A percentile compares a stretch with the other conserved stretches of the same genome.
Conservation (phyloP, 495 filamentous ascomycete species). For the Haplographium delicatum region DNA sequence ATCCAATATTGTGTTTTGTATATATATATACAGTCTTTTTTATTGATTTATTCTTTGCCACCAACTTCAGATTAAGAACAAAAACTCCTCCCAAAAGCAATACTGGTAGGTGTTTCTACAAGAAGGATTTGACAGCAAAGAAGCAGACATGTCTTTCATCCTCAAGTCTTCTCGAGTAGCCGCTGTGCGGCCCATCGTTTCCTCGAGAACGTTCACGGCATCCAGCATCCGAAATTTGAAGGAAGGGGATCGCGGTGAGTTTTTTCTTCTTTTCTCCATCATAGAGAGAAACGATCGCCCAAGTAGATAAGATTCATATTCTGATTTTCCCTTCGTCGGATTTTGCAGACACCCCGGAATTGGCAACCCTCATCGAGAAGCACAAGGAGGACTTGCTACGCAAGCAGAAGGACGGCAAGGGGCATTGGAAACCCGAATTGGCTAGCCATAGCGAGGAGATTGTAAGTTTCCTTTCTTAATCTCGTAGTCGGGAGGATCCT, state of each 20-base stretch:
- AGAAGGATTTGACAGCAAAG: not conserved
- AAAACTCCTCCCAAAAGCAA: too few relatives aligned
- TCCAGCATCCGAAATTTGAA: slow-evolving; percentile 15
- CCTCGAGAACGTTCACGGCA: slow-evolving; percentile 5
- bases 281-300: too few relatives aligned
- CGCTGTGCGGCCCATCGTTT: not conserved
- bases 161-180: slow-evolving; percentile 11
- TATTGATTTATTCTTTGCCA: too few relatives aligned
- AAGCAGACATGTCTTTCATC: slow-evolving; percentile 23
- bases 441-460: slow-evolving; percentile 77
- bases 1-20: too few relatives aligned
- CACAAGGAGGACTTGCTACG: slow-evolving; percentile 68
- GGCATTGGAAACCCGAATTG: slow-evolving; percentile 74
- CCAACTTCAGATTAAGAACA: too few relatives aligned
- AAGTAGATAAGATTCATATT: not conserved
- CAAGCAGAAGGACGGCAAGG: slow-evolving; percentile 69
- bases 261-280: not conserved
- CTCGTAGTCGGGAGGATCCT: too few relatives aligned
- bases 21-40: too few relatives aligned
- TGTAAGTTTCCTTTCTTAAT: slow-evolving; percentile 39
- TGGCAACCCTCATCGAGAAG: slow-evolving; percentile 42
- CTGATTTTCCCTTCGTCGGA: not conserved
- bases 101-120: too few relatives aligned
- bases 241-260: slow-evolving; percentile 24
- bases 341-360: slow-evolving; percentile 12